Percentiles rank a stretch among this genome's conserved stretches.
Evolutionary conservation across 2,329 filamentous ascomycete genomes (phyloP).

Genomic region (Talaromyces sp.): DNA sequence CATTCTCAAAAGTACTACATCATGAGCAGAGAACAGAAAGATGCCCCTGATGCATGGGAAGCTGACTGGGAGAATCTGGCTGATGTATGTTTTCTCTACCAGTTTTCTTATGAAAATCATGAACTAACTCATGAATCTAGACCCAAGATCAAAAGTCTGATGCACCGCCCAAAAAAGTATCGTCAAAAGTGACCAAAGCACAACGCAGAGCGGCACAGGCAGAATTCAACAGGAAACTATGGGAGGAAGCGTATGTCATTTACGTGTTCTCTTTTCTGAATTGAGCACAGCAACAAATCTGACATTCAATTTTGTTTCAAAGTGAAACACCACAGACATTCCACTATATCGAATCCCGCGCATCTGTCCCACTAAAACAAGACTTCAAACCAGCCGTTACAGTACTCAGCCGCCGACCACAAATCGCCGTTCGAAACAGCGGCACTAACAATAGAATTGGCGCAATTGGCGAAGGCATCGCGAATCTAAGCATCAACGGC

Average conservation of each 20-base stretch:
- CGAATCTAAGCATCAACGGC: constrained; percentile 39
- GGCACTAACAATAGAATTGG: constrained; percentile 37
- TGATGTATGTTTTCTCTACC: constrained; percentile 50
- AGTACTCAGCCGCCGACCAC: constrained; percentile 77
- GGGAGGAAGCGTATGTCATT: constrained; percentile 71
- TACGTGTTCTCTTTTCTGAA: neutral
- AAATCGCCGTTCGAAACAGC: constrained; percentile 55
- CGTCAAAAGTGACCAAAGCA: constrained; percentile 61
- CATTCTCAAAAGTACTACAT: constrained; percentile 1
- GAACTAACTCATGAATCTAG: constrained; percentile 24
- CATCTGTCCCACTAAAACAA: constrained; percentile 58
- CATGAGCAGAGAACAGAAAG: constrained; percentile 46
- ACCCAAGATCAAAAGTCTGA: constrained; percentile 34
- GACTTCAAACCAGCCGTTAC: constrained; percentile 79
- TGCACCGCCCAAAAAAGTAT: constrained; percentile 41
- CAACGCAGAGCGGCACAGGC: constrained; percentile 75
- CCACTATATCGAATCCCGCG: constrained; percentile 66
- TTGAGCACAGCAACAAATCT: neutral
- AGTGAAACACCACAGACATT: constrained; percentile 71
- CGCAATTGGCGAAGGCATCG: constrained; percentile 40
- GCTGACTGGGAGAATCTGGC: constrained; percentile 82
- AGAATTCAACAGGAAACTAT: constrained; percentile 77
- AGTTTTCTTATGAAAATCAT: neutral
- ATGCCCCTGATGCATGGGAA: constrained; percentile 77
- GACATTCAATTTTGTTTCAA: neutral